phyloP scores from a whole-genome alignment of 805 yeast genomes.

The Yarrowia sp. region DNA sequence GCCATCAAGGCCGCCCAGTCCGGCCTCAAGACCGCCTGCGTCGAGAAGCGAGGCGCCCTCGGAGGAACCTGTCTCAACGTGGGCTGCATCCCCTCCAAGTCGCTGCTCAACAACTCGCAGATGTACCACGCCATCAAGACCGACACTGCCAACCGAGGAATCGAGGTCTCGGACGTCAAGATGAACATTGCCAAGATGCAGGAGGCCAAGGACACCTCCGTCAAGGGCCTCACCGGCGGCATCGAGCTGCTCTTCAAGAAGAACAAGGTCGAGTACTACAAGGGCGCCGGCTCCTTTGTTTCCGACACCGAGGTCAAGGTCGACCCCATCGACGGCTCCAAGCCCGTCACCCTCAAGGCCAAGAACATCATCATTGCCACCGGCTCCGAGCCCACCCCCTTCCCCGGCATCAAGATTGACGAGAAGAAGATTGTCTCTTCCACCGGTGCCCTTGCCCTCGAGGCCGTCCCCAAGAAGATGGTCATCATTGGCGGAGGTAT shows the following conservation, averaged over 20 bases:
- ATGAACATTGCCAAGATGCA: conserved; percentile 77
- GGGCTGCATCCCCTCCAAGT: conserved; percentile 98
- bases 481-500: conserved; percentile 99
- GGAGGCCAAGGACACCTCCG: conserved; percentile 89
- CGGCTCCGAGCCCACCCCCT: conserved; percentile 97
- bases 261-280: conserved; percentile 89
- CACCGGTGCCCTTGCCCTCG: conserved; percentile 82
- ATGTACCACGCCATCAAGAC: conserved; percentile 82
- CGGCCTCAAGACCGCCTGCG: conserved; percentile 90
- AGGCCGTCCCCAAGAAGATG: conserved; percentile 87
- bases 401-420: conserved; percentile 96
- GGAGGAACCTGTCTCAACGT: conserved; percentile 99
- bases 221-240: conserved; percentile 86
- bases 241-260: conserved; percentile 92
- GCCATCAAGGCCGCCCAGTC: conserved; percentile 98
- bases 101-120: conserved; percentile 91
- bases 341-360: conserved; percentile 68
- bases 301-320: conserved; percentile 76
- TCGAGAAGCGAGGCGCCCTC: conserved; percentile 91
- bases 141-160: conserved; percentile 86
- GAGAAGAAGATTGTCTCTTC: conserved; percentile 96
- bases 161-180: conserved; percentile 69
- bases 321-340: conserved; percentile 81
- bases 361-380: conserved; percentile 93
- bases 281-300: conserved; percentile 86